phyloP scores from a whole-genome alignment of 768 basidiomycete genomes.

The Pisolithus albus region DNA sequence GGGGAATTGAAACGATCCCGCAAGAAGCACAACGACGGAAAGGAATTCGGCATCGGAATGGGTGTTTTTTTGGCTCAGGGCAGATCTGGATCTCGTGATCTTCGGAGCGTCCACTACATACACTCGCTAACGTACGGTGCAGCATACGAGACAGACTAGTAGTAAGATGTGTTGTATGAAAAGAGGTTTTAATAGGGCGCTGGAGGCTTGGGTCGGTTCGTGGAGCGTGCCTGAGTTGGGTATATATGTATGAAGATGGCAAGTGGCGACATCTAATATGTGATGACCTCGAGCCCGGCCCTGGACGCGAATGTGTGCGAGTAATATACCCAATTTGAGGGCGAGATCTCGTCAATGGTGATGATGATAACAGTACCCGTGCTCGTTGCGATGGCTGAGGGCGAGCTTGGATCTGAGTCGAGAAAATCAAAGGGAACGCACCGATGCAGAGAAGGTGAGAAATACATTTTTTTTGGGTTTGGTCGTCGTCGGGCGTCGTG shows the following conservation, averaged over 20 bases:
- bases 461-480: not conserved
- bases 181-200: no score
- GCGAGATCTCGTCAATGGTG: not conserved
- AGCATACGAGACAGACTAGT: no score
- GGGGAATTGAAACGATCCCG: not conserved
- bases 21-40: conserved; percentile 1
- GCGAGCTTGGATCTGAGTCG: not conserved
- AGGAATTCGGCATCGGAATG: conserved; percentile 1
- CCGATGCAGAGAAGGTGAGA: not conserved
- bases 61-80: not conserved
- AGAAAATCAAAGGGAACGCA: not conserved
- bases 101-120: not conserved
- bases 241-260: not conserved
- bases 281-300: not conserved
- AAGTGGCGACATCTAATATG: not conserved
- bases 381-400: not conserved
- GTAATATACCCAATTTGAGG: not conserved
- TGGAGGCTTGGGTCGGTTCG: not conserved
- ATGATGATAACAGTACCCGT: not conserved
- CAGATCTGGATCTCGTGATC: not conserved
- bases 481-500: not conserved
- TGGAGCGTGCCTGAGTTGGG: not conserved
- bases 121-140: not conserved
- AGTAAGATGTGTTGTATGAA: not conserved
- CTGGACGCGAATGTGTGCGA: not conserved